A percentile compares a stretch with the other conserved stretches of the same genome.
Conservation (phyloP, 2,329 filamentous ascomycete genomes). For the Colletotrichum navitas region DNA sequence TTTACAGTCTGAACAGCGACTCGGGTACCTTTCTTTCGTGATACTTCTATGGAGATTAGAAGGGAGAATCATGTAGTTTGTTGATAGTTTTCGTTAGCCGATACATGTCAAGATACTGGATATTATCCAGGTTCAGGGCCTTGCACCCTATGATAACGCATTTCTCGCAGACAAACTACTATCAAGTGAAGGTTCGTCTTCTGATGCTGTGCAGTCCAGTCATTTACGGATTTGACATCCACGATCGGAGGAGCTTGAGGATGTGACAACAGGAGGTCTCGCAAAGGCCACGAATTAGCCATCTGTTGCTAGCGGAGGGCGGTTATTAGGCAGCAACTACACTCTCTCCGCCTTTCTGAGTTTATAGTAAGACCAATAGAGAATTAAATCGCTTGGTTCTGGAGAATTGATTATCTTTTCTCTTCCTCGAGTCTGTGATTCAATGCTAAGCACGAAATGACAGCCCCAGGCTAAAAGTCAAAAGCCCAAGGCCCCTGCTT, state of each 20-base stretch:
- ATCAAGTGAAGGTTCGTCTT: neutral
- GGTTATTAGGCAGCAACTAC: neutral
- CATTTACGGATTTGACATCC: neutral
- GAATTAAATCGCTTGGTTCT: no score
- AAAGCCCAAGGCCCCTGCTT: no score
- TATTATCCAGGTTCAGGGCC: neutral
- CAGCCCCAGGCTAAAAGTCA: no score
- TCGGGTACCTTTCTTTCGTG: neutral
- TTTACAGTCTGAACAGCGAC: neutral
- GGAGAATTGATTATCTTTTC: no score
- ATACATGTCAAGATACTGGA: neutral
- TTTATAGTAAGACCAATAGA: neutral
- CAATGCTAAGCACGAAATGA: no score
- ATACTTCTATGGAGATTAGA: neutral
- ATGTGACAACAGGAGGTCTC: neutral
- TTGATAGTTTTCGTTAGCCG: neutral
- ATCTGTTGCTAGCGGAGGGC: neutral
- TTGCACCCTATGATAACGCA: neutral
- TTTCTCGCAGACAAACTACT: neutral
- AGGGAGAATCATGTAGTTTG: neutral
- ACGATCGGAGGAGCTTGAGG: neutral
- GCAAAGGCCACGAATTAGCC: neutral
- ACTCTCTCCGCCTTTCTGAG: neutral
- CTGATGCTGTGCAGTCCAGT: neutral
- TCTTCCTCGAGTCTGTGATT: no score